Base-by-base conservation (phyloP, 345 rosid species). In the rapeseed (Brassica napus) region DNA sequence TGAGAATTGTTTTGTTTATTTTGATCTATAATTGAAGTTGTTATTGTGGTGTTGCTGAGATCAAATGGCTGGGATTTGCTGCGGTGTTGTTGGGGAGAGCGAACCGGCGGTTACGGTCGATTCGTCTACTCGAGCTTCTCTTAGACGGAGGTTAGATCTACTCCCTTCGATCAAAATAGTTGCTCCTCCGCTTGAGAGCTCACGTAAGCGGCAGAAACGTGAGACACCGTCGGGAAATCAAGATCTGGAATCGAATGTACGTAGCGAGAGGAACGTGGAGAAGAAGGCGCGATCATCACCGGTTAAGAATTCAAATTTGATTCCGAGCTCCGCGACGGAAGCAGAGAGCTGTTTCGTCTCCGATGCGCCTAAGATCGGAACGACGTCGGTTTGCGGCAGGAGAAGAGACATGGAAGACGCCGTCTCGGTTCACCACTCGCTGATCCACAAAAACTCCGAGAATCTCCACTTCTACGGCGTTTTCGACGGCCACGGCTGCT, bases 401-500 rank as follows among this genome's bases (percentile, higher is more conserved):
- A 82, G 99, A 72, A 62, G 99, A 57, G 98, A 93, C 35, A 95
- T 95, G 99, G 99, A 95, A 82, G 99, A 95, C 68, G 89, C 99
- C 1, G 94, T 95, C 4, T 87, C 97, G 1, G 73, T 89, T 10
- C 89, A 83, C 24, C 82, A 91, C 2, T 80, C 81, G 2, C 81
- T 93, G 18, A 73, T 81, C 52, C 37, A 63, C 11, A 42, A 52
- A 23, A 73, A 72, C 35, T 61, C 44, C 15, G 59, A 78, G 12
- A 76, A 61, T 3, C 62, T 80, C 52, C 91, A 91, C 67, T 89
- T 91, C 66, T 95, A 84, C 70, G 98, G 94, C 16, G 93, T 95
- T 0, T 95, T 87, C 28, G 99, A 95, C 59, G 99, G 99, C 42
- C 99, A 95, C 77, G 99, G 99, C 57, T 95, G 99, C 89, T 95